Evolutionary conservation across 2,329 filamentous ascomycete species (phyloP), one percentile per base, ranked within the genome.

Genomic region (Lecanicillium sp.): DNA sequence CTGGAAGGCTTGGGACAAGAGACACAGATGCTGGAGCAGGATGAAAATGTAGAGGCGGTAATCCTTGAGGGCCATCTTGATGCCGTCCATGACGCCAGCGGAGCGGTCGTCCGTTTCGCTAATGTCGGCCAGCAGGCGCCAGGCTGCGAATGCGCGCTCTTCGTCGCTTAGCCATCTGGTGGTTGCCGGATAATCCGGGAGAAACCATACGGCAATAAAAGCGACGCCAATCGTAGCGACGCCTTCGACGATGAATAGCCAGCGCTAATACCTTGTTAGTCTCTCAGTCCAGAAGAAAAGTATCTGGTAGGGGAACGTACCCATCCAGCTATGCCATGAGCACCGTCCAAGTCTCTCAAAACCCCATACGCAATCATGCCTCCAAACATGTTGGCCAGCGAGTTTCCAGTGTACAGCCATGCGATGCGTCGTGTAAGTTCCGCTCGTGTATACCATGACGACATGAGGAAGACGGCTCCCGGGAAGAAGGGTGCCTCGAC

Each of bases 221-320:
- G 63, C 54, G 15, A 58, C 49, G 4, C 58, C 43, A 45, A 74
- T 46, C 38, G 66, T 63, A n/a, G 65, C 55, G 10, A 64, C 59
- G 1, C 58, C 59, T 35, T 68, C 62, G 15, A 83, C 73, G 10
- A 69, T 69, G 42, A 83, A 84, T 41, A 84, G 79, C 78, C 81
- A 81, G 9, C 77, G 64, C 79, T 79, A 84, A 10, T 56, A 58
- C n/a, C n/a, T n/a, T n/a, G n/a, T n/a, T n/a, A n/a, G n/a, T n/a
- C n/a, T n/a, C n/a, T n/a, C n/a, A n/a, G n/a, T n/a, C n/a, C n/a
- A n/a, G n/a, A n/a, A n/a, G n/a, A n/a, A n/a, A n/a, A n/a, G n/a
- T n/a, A n/a, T n/a, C n/a, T n/a, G n/a, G n/a, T n/a, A n/a, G n/a
- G n/a, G n/a, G n/a, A n/a, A n/a, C n/a, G n/a, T n/a, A n/a, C n/a